phyloP scores from a whole-genome alignment of 176 grass and related monocot genomes.

The Tillandsia fasciculata region DNA sequence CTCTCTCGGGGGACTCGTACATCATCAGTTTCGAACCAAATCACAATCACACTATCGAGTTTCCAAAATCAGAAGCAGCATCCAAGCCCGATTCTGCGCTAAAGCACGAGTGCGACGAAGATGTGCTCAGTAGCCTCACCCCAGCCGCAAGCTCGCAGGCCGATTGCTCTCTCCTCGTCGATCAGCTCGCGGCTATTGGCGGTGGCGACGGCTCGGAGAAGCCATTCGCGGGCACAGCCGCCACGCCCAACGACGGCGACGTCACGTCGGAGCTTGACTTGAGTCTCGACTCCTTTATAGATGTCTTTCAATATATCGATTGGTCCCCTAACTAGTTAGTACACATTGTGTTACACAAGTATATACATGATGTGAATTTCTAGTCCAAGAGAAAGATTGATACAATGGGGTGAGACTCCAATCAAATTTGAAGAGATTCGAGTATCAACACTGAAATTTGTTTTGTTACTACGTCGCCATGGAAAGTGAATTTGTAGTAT shows the following conservation, averaged over 20 bases:
- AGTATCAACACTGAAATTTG: no score
- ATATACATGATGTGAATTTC: no score
- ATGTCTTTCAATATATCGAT: neutral
- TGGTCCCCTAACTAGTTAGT: neutral
- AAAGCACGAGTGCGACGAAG: conserved; percentile 37
- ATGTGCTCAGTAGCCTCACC: conserved; percentile 40
- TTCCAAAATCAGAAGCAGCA: neutral
- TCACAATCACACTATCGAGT: neutral
- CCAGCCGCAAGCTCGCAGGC: conserved; percentile 15
- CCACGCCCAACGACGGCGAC: conserved; percentile 9
- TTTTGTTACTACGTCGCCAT: no score
- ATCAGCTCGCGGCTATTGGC: conserved; percentile 41
- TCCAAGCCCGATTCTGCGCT: conserved; percentile 2
- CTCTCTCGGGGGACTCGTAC: neutral
- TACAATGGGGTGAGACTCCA: no score
- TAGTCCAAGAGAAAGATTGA: no score
- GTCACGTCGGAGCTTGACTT: conserved; percentile 6
- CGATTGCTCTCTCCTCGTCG: conserved; percentile 24
- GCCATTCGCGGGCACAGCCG: neutral
- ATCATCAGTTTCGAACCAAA: conserved; percentile 44
- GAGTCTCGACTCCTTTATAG: conserved; percentile 13
- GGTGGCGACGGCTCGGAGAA: neutral
- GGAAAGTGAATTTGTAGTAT: no score
- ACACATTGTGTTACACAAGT: no score
- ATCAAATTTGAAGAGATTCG: no score